Conservation (phyloP, 257 asterid species). For the Solanum okadae region DNA sequence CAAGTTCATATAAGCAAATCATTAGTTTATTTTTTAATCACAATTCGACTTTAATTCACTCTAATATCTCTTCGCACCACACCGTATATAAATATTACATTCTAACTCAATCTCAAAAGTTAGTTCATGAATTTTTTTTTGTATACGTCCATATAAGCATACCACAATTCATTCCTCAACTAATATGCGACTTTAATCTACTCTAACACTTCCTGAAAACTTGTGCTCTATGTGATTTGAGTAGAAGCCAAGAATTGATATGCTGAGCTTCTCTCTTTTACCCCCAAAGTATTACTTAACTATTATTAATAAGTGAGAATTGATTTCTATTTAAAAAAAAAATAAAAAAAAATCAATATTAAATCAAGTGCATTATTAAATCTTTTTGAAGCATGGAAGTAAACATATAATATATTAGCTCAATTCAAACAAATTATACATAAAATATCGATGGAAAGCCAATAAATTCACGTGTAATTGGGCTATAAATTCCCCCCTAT, state of each 20-base stretch:
- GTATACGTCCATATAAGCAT: rapidly evolving
- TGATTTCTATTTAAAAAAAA: too few species aligned
- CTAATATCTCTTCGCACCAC: rapidly evolving
- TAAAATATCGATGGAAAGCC: not conserved
- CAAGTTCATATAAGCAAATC: too few species aligned
- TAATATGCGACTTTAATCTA: not conserved
- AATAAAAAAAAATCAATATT: not conserved
- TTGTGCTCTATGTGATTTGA: not conserved
- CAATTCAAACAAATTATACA: not conserved
- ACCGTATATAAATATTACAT: rapidly evolving
- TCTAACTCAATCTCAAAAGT: not conserved
- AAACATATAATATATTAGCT: not conserved
- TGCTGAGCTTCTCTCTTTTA: too few species aligned
- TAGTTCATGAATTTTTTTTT: too few species aligned
- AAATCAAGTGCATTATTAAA: not conserved
- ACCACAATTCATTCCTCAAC: not conserved
- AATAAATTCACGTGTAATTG: not conserved
- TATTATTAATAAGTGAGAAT: not conserved
- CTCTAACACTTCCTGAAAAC: not conserved
- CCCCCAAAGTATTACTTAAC: not conserved
- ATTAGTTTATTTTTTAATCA: too few species aligned
- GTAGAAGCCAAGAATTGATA: not conserved
- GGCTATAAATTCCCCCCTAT: not conserved
- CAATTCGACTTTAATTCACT: too few species aligned
- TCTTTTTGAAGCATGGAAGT: not conserved